A percentile compares a stretch with the other conserved stretches of the same genome.
These are phyloP conservation scores for Dendrobium officinale DNA, from an alignment of 106 monocot species.

Conservation along the genomic window DNA sequence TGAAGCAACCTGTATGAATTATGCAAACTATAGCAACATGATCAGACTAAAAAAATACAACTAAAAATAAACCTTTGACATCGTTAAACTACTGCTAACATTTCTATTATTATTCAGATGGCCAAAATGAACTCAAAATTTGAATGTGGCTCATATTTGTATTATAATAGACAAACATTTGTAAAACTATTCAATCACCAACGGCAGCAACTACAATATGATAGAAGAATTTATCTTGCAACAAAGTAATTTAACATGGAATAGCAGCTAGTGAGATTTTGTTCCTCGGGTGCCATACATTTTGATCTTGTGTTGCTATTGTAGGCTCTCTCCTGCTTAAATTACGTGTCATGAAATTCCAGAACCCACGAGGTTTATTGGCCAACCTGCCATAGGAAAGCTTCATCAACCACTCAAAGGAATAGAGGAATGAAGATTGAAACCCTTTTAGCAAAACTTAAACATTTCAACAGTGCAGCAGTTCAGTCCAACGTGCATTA, in stretches of 20 bases:
- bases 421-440: background rate
- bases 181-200: background rate
- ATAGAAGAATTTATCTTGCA: background rate
- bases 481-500: background rate
- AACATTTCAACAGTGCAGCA: background rate
- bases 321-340: constrained; percentile 35
- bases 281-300: constrained; percentile 29
- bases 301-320: constrained; percentile 17
- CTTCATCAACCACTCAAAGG: constrained; percentile 2
- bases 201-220: background rate
- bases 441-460: background rate
- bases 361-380: constrained; percentile 46
- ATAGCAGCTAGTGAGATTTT: background rate
- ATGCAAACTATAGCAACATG: background rate
- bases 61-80: background rate
- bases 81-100: background rate
- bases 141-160: background rate
- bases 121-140: background rate
- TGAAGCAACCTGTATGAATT: constrained; percentile 15
- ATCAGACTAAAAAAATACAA: background rate
- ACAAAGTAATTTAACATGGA: background rate
- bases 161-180: background rate
- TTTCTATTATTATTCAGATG: background rate
- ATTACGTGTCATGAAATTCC: constrained; percentile 61
- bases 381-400: constrained; percentile 20